A percentile compares a stretch with the other conserved stretches of the same genome.
Conservation (phyloP, 164 flowering plant species). For the Houttuynia cordata region DNA sequence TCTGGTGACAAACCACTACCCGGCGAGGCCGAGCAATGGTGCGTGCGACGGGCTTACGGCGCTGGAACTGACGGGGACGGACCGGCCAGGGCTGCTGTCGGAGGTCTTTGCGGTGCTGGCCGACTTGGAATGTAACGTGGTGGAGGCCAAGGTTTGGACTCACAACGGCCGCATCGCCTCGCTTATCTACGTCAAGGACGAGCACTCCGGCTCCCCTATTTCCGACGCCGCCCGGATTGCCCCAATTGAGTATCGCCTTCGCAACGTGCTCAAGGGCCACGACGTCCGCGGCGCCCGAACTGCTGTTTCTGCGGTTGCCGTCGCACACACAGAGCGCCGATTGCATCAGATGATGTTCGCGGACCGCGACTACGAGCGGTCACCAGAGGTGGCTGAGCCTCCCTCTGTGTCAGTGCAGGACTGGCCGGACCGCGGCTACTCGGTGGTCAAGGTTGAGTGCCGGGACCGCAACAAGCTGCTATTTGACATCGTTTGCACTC, state of each 20-base stretch:
- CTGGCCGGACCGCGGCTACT: slow-evolving; percentile 24
- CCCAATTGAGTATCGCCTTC: slow-evolving; percentile 44
- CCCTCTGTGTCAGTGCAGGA: slow-evolving; percentile 17
- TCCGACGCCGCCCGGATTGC: slow-evolving; percentile 50
- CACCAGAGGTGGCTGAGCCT: not conserved
- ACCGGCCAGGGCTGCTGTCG: slow-evolving; percentile 81
- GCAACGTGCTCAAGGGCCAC: slow-evolving; percentile 63
- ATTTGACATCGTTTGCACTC: slow-evolving; percentile 20
- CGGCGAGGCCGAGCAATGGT: slow-evolving; percentile 8
- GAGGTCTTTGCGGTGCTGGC: slow-evolving; percentile 88
- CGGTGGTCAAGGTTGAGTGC: slow-evolving; percentile 19
- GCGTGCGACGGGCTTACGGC: slow-evolving; percentile 52
- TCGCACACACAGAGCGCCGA: slow-evolving; percentile 61
- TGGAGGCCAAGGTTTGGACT: slow-evolving; percentile 89
- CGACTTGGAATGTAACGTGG: slow-evolving; percentile 76
- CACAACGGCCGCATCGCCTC: slow-evolving; percentile 90
- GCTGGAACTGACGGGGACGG: slow-evolving; percentile 69
- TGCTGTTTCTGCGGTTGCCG: slow-evolving; percentile 31
- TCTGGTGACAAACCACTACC: slow-evolving; percentile 29
- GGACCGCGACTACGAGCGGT: slow-evolving; percentile 67
- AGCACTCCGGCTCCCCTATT: slow-evolving; percentile 51
- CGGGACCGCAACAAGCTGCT: slow-evolving; percentile 20
- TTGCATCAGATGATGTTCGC: slow-evolving; percentile 94
- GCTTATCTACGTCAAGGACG: slow-evolving; percentile 66
- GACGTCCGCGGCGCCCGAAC: slow-evolving; percentile 49